Percentiles rank a stretch among this genome's conserved stretches.
phyloP scores from a whole-genome alignment of 1,284 basidiomycete species.

The Rhodotorula glutinis region DNA sequence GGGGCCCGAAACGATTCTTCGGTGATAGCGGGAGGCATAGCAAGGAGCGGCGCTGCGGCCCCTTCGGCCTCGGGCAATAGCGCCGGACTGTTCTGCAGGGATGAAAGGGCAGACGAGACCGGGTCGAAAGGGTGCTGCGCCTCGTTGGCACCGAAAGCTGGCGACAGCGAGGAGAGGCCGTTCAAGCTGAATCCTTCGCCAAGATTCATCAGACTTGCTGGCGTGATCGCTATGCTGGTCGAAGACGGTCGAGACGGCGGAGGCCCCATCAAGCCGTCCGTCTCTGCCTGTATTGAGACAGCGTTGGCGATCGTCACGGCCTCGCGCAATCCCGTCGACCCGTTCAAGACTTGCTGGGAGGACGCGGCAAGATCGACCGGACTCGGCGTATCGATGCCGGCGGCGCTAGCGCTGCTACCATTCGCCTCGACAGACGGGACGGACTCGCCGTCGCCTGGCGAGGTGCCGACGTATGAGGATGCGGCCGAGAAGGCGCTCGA shows the following conservation, averaged over 20 bases:
- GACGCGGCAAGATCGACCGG: constrained; percentile 30
- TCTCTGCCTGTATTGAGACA: background rate
- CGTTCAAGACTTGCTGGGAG: background rate
- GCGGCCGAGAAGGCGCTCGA: constrained; percentile 2
- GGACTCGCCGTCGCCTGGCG: background rate
- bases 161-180: constrained; percentile 27
- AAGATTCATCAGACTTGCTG: constrained; percentile 43
- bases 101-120: constrained; percentile 5
- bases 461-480: background rate
- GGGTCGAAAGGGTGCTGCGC: too few relatives aligned
- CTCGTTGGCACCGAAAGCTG: constrained; percentile 9
- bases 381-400: constrained; percentile 32
- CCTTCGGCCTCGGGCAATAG: constrained; percentile 13
- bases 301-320: background rate
- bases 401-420: background rate
- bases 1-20: constrained; percentile 1
- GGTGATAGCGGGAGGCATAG: background rate
- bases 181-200: constrained; percentile 26
- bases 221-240: constrained; percentile 36
- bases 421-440: background rate
- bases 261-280: constrained; percentile 34
- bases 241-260: constrained; percentile 22
- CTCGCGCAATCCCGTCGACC: background rate
- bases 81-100: constrained; percentile 12
- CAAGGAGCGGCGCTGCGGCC: background rate